Percentiles rank a stretch among this genome's conserved stretches.
phyloP scores from a whole-genome alignment of 2,329 filamentous ascomycete genomes.

The Pseudogymnoascus sp. region DNA sequence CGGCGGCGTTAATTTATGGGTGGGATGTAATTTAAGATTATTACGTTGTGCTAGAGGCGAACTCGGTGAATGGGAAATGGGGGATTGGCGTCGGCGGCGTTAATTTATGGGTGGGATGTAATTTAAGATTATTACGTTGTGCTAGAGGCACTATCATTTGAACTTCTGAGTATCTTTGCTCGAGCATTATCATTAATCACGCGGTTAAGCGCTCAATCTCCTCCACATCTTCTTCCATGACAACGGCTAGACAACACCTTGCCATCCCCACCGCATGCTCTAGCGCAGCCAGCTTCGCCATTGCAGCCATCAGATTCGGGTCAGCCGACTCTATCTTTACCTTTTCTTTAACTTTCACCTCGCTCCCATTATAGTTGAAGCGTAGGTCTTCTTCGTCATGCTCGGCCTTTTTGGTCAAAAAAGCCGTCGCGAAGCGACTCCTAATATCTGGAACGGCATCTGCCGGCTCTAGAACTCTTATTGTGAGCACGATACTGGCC shows the following conservation, averaged over 20 bases:
- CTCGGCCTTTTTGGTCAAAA: conserved; percentile 56
- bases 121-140: neutral
- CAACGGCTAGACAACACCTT: conserved; percentile 63
- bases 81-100: neutral
- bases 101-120: neutral
- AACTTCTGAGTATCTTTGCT: neutral
- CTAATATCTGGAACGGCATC: conserved; percentile 54
- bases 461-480: conserved; percentile 63
- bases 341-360: conserved; percentile 85
- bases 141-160: neutral
- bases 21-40: conserved; percentile 1
- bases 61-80: neutral
- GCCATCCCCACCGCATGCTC: conserved; percentile 65
- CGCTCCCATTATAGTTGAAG: conserved; percentile 58
- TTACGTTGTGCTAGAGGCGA: neutral
- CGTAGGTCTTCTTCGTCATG: conserved; percentile 75
- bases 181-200: conserved; percentile 7
- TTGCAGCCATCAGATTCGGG: conserved; percentile 73
- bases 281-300: conserved; percentile 74
- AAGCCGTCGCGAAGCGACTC: conserved; percentile 64
- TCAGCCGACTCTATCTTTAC: conserved; percentile 76
- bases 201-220: neutral
- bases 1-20: neutral
- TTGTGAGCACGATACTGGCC: conserved; percentile 59
- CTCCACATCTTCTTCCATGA: conserved; percentile 59